Evolutionary conservation across 306 rosid genomes (phyloP).

Genomic region (Trifolium pratense): DNA sequence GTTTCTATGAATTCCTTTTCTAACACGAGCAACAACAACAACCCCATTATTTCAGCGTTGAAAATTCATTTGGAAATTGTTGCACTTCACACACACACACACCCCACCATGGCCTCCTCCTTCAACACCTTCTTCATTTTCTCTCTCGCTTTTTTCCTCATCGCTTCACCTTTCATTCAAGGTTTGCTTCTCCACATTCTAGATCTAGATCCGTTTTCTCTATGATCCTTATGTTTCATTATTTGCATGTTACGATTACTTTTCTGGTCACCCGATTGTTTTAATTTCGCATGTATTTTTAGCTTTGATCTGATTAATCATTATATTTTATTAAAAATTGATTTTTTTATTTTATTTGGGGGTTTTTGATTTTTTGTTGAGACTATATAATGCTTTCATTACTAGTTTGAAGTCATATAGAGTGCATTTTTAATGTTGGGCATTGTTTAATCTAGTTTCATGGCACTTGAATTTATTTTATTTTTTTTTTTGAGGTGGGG

Average conservation of each 20-base stretch:
- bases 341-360: neutral
- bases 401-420: constrained; percentile 8
- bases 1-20: neutral
- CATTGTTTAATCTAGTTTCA: neutral
- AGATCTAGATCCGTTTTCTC: constrained; percentile 63
- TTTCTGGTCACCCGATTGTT: neutral
- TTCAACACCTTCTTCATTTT: constrained; percentile 54
- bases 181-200: constrained; percentile 53
- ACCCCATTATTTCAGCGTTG: constrained; percentile 19
- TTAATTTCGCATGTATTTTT: neutral
- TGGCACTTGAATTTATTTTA: neutral
- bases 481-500: neutral
- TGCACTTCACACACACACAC: neutral
- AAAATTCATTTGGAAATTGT: constrained; percentile 15
- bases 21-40: neutral
- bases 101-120: constrained; percentile 57
- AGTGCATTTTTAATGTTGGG: neutral
- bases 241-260: constrained; percentile 47
- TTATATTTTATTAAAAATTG: neutral
- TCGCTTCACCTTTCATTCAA: constrained; percentile 74
- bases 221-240: constrained; percentile 31
- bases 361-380: constrained; percentile 9
- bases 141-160: constrained; percentile 67
- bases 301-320: constrained; percentile 30
- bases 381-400: constrained; percentile 14